Evolutionary conservation across 805 yeast species (phyloP).

Genomic region (Candida awuae): DNA sequence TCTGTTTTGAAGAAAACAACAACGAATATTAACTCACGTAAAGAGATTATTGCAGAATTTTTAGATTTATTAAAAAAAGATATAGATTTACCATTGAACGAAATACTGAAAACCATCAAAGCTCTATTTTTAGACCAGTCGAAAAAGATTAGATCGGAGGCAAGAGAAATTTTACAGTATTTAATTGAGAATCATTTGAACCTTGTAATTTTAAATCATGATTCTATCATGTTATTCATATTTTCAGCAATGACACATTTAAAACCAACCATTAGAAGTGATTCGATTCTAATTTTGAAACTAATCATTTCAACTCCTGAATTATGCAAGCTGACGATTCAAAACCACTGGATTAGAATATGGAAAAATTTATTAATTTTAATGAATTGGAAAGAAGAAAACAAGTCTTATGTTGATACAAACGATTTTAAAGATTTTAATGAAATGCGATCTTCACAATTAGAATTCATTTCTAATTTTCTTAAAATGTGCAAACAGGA

Average conservation of each 20-base stretch:
- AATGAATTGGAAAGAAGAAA: conserved; percentile 54
- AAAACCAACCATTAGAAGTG: conserved; percentile 62
- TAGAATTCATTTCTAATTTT: conserved; percentile 30
- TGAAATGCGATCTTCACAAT: conserved; percentile 27
- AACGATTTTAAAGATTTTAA: conserved; percentile 16
- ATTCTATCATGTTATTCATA: conserved; percentile 59
- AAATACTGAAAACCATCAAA: conserved; percentile 46
- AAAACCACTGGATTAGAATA: conserved; percentile 57
- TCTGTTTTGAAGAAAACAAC: conserved; percentile 53
- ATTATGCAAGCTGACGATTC: conserved; percentile 39
- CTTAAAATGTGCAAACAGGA: conserved; percentile 21
- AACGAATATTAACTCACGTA: conserved; percentile 16
- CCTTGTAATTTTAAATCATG: conserved; percentile 51
- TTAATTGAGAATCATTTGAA: conserved; percentile 11
- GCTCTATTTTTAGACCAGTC: conserved; percentile 66
- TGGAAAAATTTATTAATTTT: conserved; percentile 60
- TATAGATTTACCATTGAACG: conserved; percentile 42
- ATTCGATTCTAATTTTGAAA: conserved; percentile 60
- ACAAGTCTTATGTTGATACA: conserved; percentile 15
- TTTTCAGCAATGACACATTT: conserved; percentile 94
- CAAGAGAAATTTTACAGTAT: conserved; percentile 9
- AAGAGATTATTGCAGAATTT: conserved; percentile 16
- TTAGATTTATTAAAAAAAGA: conserved; percentile 10
- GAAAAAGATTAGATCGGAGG: conserved; percentile 37
- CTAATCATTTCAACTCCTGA: conserved; percentile 42